phyloP scores from a whole-genome alignment of 768 basidiomycete genomes.

The Favolaschia claudopus region DNA sequence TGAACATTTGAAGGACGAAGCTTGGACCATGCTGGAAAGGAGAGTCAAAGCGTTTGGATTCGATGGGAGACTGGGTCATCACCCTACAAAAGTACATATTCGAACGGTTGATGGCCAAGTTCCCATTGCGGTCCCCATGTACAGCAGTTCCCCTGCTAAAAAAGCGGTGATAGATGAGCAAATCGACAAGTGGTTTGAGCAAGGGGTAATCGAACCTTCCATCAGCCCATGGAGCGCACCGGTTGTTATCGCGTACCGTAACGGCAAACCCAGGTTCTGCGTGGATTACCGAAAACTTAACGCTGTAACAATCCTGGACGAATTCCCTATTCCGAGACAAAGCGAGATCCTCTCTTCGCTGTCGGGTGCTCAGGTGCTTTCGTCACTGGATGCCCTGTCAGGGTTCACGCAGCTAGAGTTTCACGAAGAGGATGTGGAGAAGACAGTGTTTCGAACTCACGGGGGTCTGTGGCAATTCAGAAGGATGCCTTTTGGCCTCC shows the following conservation, averaged over 20 bases:
- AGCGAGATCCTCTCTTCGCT: not conserved
- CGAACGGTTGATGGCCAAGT: too few relatives aligned
- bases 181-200: too few relatives aligned
- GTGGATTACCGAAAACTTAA: not conserved
- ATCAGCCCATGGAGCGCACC: not conserved
- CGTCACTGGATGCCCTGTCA: not conserved
- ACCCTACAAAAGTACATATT: too few relatives aligned
- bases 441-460: not conserved
- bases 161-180: too few relatives aligned
- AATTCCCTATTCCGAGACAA: not conserved
- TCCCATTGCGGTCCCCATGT: too few relatives aligned
- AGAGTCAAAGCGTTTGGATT: too few relatives aligned
- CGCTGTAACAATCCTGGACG: not conserved
- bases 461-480: not conserved
- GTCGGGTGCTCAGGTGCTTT: not conserved
- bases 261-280: too few relatives aligned
- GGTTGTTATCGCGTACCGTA: not conserved
- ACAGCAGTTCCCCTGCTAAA: too few relatives aligned
- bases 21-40: too few relatives aligned
- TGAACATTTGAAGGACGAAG: too few relatives aligned
- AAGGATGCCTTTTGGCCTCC: not conserved
- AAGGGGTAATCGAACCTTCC: too few relatives aligned
- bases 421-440: not conserved
- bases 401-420: not conserved
- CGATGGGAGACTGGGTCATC: too few relatives aligned